Conservation (phyloP, 495 filamentous ascomycete genomes). For the Penicillium taxi region DNA sequence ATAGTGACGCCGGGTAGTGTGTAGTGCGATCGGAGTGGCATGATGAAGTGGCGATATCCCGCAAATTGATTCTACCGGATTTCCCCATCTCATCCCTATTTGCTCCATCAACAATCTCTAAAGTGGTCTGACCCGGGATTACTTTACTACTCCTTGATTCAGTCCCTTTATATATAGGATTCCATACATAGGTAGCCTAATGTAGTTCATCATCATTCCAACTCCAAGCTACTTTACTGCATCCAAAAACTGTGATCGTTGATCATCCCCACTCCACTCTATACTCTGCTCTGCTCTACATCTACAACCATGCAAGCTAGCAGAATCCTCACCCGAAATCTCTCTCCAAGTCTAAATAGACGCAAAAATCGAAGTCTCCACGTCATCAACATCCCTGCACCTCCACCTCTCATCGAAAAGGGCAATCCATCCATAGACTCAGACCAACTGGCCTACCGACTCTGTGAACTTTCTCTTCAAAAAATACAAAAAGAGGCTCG, state of each 20-base stretch:
- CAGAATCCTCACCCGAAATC: slow-evolving; percentile 9
- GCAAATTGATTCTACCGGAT: neutral
- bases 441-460: slow-evolving; percentile 18
- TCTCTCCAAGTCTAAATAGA: slow-evolving; percentile 8
- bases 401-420: slow-evolving; percentile 2
- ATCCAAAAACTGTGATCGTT: too few species aligned
- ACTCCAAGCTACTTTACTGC: too few species aligned
- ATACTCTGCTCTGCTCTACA: too few species aligned
- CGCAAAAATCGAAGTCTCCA: slow-evolving; percentile 7
- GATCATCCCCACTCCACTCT: too few species aligned
- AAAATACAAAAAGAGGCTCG: slow-evolving; percentile 22
- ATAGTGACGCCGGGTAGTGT: too few species aligned
- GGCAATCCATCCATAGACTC: slow-evolving; percentile 15
- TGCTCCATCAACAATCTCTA: neutral
- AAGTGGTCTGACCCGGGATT: slow-evolving; percentile 3
- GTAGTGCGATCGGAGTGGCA: slow-evolving; percentile 5
- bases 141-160: too few species aligned
- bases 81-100: too few species aligned
- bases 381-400: slow-evolving; percentile 7
- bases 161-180: too few species aligned
- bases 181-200: too few species aligned
- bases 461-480: slow-evolving; percentile 19
- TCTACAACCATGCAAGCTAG: slow-evolving; percentile 10
- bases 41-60: slow-evolving; percentile 7
- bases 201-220: too few species aligned